Conservation (phyloP, 2,329 filamentous ascomycete species). For the Scortechinia acanthostroma region DNA sequence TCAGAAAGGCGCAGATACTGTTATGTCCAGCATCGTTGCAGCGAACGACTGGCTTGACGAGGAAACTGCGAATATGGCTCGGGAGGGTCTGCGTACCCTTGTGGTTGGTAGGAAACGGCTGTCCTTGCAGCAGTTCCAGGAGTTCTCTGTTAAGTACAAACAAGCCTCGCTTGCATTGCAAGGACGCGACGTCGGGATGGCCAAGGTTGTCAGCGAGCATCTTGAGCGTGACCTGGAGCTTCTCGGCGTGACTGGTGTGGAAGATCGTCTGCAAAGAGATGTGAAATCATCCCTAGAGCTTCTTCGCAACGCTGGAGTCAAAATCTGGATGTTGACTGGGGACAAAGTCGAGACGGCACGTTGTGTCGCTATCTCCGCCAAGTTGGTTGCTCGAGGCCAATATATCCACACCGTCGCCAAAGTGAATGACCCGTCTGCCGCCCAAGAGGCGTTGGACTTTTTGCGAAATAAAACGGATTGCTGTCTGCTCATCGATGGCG, state of each 20-base stretch:
- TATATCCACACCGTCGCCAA: slow-evolving; percentile 91
- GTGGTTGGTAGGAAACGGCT: slow-evolving; percentile 90
- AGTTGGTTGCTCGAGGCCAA: slow-evolving; percentile 86
- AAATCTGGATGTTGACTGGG: slow-evolving; percentile 99
- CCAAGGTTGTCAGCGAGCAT: slow-evolving; percentile 69
- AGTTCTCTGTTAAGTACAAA: slow-evolving; percentile 70
- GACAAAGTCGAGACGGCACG: slow-evolving; percentile 97
- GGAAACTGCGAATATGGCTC: slow-evolving; percentile 98
- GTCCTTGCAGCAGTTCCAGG: slow-evolving; percentile 69
- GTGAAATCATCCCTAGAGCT: slow-evolving; percentile 94
- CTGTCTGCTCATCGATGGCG: slow-evolving; percentile 88
- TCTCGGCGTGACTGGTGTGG: slow-evolving; percentile 92
- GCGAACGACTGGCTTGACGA: slow-evolving; percentile 98
- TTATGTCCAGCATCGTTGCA: slow-evolving; percentile 92
- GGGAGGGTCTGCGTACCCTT: slow-evolving; percentile 86
- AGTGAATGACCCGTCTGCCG: slow-evolving; percentile 74
- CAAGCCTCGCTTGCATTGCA: slow-evolving; percentile 75
- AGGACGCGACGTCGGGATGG: slow-evolving; percentile 75
- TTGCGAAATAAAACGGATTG: slow-evolving; percentile 79
- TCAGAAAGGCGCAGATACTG: slow-evolving; percentile 95
- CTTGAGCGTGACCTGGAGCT: slow-evolving; percentile 86
- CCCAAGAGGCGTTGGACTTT: slow-evolving; percentile 82
- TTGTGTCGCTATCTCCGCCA: slow-evolving; percentile 90
- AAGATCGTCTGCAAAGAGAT: slow-evolving; percentile 91
- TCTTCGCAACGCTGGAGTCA: slow-evolving; percentile 91